Evolutionary conservation across 2,329 filamentous ascomycete species (phyloP), one percentile per base, ranked within the genome.

Genomic region (Ophiocordyceps camponoti-rufipedis): DNA sequence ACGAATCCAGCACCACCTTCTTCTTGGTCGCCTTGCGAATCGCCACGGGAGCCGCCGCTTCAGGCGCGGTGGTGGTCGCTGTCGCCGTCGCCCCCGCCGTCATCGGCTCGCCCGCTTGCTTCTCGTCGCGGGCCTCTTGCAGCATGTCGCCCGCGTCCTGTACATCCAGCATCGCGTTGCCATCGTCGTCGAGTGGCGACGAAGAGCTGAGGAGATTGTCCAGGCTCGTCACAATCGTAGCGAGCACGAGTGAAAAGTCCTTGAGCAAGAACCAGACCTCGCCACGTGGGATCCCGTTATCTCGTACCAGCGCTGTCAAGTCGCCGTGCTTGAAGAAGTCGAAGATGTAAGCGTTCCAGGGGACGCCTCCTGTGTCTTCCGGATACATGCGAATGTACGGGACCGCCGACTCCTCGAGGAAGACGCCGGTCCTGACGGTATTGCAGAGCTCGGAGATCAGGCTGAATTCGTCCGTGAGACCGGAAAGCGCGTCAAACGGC

Each of bases 321-420:
- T 80, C 74, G 4, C 82, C 82, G 52, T 88, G 78, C 58, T 77
- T 82, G 68, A 75, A 87, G 60, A 87, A 89, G 58, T 88, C 81
- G 48, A 80, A 76, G 1, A 88, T 62, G 54, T 83, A 83, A 0
- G 78, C 76, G 51, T 85, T 85, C 48, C 78, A 66, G 0, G 71
- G 72, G 12, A 59, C 56, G 9, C 48, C 59, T 49, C 47, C 44
- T 3, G 68, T 65, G 45, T 80, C 73, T 28, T 76, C 63, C 0
- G 75, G 73, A 51, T 72, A 72, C 11, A 85, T 61, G 5, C 70
- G 68, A 5, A 87, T 68, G 55, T 82, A 74, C 0, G 84, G 84
- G 23, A 89, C 75, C 1, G 81, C 78, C 0, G 79, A 71, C 54
- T 84, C 73, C 53, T 89, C 84, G 0, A 89, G 70, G 62, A 85